phyloP scores from a whole-genome alignment of 108 stramenopile species.

The Skeletonema grethae region DNA sequence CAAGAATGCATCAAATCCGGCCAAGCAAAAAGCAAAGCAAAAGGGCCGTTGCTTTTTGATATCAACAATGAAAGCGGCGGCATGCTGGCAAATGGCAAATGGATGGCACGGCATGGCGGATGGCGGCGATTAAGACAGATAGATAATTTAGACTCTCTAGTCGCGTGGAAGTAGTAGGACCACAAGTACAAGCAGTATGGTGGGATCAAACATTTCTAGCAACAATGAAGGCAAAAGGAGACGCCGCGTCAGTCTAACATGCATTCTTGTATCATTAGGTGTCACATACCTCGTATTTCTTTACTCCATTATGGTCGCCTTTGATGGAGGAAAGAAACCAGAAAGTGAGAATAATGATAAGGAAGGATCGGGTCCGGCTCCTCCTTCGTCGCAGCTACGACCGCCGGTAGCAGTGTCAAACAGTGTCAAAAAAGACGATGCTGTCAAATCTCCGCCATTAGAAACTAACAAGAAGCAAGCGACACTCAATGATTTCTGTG shows the following conservation, averaged over 20 bases:
- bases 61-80: no score
- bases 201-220: neutral
- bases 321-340: neutral
- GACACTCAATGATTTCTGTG: slow-evolving; percentile 18
- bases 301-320: neutral
- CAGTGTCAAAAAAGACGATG: neutral
- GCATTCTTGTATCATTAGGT: neutral
- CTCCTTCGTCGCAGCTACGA: neutral
- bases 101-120: no score
- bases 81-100: no score
- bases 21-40: no score
- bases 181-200: neutral
- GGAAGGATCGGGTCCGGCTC: neutral
- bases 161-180: no score
- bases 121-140: no score
- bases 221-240: slow-evolving; percentile 4
- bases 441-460: neutral
- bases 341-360: neutral
- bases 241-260: neutral
- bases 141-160: no score
- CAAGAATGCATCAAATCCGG: no score
- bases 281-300: neutral
- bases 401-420: no score
- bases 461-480: neutral
- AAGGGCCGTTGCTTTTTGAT: no score